These are phyloP conservation scores for Salvia hispanica DNA, from an alignment of 257 asterid genomes.

Conservation along the genomic window DNA sequence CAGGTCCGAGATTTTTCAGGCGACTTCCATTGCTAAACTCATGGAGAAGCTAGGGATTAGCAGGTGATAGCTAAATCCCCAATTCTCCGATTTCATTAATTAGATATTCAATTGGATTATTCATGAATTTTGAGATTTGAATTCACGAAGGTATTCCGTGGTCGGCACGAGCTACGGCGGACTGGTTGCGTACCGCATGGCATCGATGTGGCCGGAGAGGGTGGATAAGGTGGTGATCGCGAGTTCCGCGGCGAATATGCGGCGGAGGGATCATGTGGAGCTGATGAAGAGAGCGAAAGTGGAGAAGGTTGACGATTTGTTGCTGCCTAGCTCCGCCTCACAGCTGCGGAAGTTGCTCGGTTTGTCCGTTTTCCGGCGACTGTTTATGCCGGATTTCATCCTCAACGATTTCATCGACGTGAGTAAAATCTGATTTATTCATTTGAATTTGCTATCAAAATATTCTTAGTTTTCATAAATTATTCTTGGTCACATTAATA, in stretches of 20 bases:
- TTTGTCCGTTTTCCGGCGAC: conserved; percentile 40
- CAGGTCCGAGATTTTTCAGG: conserved; percentile 78
- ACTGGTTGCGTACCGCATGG: conserved; percentile 76
- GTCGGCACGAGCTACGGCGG: conserved; percentile 95
- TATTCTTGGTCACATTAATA: not conserved
- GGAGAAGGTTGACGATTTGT: conserved; percentile 50
- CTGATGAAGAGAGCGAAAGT: conserved; percentile 51
- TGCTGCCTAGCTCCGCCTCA: conserved; percentile 58
- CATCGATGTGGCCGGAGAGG: conserved; percentile 64
- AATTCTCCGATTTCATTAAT: not conserved
- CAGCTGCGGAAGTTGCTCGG: conserved; percentile 45
- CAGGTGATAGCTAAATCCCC: conserved; percentile 25
- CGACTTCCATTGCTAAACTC: conserved; percentile 52
- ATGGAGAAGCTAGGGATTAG: conserved; percentile 53
- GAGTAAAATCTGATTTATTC: conserved; percentile 1
- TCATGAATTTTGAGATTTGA: not conserved
- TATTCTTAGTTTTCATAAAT: not conserved
- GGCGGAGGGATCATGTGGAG: conserved; percentile 45
- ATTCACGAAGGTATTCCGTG: conserved; percentile 39
- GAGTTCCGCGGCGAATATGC: conserved; percentile 69
- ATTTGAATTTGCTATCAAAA: not conserved
- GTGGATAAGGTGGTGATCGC: conserved; percentile 86
- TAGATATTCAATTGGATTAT: not conserved
- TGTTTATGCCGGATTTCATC: conserved; percentile 59
- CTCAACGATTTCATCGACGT: conserved; percentile 55